phyloP scores from a whole-genome alignment of 2,329 filamentous ascomycete genomes.

The Penicillium crustosum region DNA sequence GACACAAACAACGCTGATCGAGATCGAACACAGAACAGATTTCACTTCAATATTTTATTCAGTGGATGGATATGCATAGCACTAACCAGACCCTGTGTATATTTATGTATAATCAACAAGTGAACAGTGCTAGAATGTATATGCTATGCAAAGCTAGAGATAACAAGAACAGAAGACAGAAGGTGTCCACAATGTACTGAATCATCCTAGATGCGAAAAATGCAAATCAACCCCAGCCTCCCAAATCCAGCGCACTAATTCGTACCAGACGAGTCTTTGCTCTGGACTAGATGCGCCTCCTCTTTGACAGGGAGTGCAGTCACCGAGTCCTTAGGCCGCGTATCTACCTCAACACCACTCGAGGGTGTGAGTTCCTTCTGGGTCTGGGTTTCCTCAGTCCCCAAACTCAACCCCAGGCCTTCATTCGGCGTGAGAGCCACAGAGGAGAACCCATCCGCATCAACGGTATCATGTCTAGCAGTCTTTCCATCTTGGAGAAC shows the following conservation, averaged over 20 bases:
- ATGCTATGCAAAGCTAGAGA: constrained; percentile 14
- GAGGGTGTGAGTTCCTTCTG: neutral
- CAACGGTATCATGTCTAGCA: neutral
- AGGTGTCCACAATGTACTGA: neutral
- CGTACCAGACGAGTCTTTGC: constrained; percentile 9
- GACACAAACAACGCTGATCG: neutral
- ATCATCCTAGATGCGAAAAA: neutral
- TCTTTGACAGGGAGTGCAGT: constrained; percentile 9
- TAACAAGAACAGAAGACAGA: neutral
- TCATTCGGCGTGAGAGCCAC: constrained; percentile 19
- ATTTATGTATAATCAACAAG: constrained; percentile 5
- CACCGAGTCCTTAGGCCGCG: neutral
- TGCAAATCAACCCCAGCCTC: neutral
- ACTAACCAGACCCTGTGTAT: neutral
- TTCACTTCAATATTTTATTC: neutral
- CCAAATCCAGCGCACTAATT: neutral
- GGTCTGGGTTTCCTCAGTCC: neutral
- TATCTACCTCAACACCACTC: neutral
- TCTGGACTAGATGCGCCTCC: constrained; percentile 1
- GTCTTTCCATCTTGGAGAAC: constrained; percentile 1
- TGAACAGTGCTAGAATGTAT: constrained; percentile 3
- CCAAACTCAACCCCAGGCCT: constrained; percentile 15
- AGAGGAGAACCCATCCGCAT: constrained; percentile 21
- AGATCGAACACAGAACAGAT: neutral
- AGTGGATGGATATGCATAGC: neutral